These are phyloP conservation scores for Hericium erinaceus DNA, from an alignment of 768 basidiomycete species.

Conservation along the genomic window DNA sequence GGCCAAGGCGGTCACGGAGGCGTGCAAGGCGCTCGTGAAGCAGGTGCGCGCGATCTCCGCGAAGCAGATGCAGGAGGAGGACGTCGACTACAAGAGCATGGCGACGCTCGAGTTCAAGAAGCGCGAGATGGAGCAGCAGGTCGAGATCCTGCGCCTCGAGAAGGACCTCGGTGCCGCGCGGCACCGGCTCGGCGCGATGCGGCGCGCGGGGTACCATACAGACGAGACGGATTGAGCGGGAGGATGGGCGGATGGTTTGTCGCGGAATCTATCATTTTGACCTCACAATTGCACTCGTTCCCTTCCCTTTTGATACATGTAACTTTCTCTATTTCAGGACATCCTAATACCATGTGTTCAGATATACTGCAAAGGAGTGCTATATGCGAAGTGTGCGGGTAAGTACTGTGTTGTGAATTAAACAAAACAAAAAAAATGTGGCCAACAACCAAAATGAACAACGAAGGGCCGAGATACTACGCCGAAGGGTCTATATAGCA, in stretches of 20 bases:
- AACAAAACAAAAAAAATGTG: constrained; percentile 4
- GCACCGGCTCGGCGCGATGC: constrained; percentile 74
- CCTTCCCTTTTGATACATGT: background rate
- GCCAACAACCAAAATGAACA: background rate
- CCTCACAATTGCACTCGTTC: background rate
- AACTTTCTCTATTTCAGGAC: constrained; percentile 4
- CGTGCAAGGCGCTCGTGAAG: constrained; percentile 90
- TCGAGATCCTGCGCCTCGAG: constrained; percentile 94
- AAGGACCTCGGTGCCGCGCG: constrained; percentile 88
- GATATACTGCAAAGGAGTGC: background rate
- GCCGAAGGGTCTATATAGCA: background rate
- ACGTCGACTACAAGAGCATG: constrained; percentile 85
- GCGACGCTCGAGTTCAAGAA: constrained; percentile 92
- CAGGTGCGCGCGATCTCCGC: constrained; percentile 95
- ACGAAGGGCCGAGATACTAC: background rate
- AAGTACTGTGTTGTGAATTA: background rate
- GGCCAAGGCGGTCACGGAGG: constrained; percentile 95
- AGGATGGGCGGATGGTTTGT: background rate
- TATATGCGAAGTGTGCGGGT: background rate
- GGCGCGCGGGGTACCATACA: constrained; percentile 84
- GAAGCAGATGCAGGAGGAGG: constrained; percentile 68
- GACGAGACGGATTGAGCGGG: constrained; percentile 49
- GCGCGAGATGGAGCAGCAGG: constrained; percentile 98
- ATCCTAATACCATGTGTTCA: constrained; percentile 6
- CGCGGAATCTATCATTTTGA: background rate